Evolutionary conservation across 2,329 filamentous ascomycete genomes (phyloP), one percentile per base, ranked within the genome.

Genomic region (Aspergillus fischeri): DNA sequence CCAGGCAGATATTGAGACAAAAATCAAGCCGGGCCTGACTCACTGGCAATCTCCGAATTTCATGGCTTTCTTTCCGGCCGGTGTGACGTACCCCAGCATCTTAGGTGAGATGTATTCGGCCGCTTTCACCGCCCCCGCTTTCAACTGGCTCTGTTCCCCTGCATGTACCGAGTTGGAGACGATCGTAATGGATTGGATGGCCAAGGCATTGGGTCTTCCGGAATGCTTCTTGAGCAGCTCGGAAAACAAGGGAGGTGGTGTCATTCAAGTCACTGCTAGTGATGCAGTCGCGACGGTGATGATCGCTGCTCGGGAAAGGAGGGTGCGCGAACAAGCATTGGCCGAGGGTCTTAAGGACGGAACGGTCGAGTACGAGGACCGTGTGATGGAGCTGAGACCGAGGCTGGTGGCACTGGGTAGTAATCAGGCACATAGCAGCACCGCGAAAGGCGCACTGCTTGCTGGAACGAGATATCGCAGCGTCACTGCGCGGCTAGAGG

Each of bases 101-200:
- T 82, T 97, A 10, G 93, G 91, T 21, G 93, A 97, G 76, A 86
- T 97, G 79, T 97, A 96, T 80, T 91, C 86, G 47, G 87, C 90
- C 4, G 89, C 91, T 6, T 92, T 97, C 76, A 94, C 87, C 11
- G 90, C 90, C 17, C 91, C 93, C 1, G 91, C 91, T 42, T 97
- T 97, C 81, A 97, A 97, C 76, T 97, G 93, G 93, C 86, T 97
- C 62, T 97, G 93, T 76, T 92, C 88, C 5, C 93, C 93, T 0
- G 92, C 90, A 6, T 88, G 94, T 20, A 97, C 93, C 0, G 93
- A 97, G 77, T 83, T 97, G 50, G 93, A 97, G 80, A 96, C 92
- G 0, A 83, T 97, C 25, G 88, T 96, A 47, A 82, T 97, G 72
- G 93, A 97, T 75, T 97, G 93, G 92, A 78, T 97, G 3, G 91